Evolutionary conservation across 257 asterid species (phyloP).

Genomic region (Nyctanthes arbortristis): DNA sequence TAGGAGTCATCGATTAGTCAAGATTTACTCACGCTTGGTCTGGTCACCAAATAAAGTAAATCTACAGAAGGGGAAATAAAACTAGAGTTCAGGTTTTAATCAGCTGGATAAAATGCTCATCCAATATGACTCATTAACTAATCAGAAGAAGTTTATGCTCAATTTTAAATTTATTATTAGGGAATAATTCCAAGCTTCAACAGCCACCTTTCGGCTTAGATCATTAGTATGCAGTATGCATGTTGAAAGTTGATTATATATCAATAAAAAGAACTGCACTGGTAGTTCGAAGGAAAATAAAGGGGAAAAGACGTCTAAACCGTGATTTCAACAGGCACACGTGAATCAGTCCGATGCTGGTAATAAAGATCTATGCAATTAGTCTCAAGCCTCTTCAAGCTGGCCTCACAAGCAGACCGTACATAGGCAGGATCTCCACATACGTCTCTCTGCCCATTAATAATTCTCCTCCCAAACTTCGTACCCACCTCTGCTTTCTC

Average conservation of each 20-base stretch:
- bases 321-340: slow-evolving; percentile 49
- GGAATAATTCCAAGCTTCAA: neutral
- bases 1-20: neutral
- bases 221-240: neutral
- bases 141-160: neutral
- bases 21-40: neutral
- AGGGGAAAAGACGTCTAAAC: slow-evolving; percentile 18
- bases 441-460: slow-evolving; percentile 20
- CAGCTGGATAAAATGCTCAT: neutral
- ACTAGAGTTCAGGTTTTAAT: neutral
- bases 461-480: slow-evolving; percentile 28
- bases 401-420: slow-evolving; percentile 39
- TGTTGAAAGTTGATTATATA: neutral
- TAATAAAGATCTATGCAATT: slow-evolving; percentile 49
- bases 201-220: neutral
- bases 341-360: slow-evolving; percentile 39
- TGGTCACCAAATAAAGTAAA: neutral
- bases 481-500: slow-evolving; percentile 44
- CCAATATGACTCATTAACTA: neutral
- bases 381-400: slow-evolving; percentile 45
- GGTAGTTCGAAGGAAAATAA: neutral
- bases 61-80: neutral
- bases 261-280: neutral
- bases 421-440: slow-evolving; percentile 47
- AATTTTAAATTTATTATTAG: neutral